phyloP scores from a whole-genome alignment of 2,329 filamentous ascomycete genomes.

The Cercospora brassicicola region DNA sequence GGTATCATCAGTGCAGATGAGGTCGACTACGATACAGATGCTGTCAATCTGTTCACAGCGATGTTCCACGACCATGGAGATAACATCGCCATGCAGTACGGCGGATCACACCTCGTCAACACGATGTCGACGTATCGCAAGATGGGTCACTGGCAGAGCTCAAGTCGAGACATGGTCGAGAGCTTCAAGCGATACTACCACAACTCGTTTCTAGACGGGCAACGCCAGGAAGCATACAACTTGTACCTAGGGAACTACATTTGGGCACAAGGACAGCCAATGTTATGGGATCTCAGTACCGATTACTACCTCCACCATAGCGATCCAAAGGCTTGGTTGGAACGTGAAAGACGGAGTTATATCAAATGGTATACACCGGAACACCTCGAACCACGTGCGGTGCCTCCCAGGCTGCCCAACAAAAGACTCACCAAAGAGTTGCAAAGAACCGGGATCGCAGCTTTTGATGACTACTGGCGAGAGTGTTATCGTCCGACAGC shows the following conservation, averaged over 20 bases:
- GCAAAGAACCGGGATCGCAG: slow-evolving; percentile 46
- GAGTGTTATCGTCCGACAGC: slow-evolving; percentile 92
- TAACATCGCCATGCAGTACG: slow-evolving; percentile 96
- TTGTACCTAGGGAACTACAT: slow-evolving; percentile 96
- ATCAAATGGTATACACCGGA: slow-evolving; percentile 84
- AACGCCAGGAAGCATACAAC: slow-evolving; percentile 96
- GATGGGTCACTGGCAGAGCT: slow-evolving; percentile 97
- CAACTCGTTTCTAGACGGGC: slow-evolving; percentile 96
- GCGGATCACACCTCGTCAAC: slow-evolving; percentile 94
- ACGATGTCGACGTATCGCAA: slow-evolving; percentile 99
- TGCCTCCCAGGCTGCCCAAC: slow-evolving; percentile 49
- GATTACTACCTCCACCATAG: slow-evolving; percentile 96
- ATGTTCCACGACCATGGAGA: slow-evolving; percentile 98
- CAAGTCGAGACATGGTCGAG: slow-evolving; percentile 97
- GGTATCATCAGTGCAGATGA: slow-evolving; percentile 77
- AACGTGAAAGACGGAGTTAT: slow-evolving; percentile 66
- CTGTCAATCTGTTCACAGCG: slow-evolving; percentile 91
- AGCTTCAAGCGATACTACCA: slow-evolving; percentile 99
- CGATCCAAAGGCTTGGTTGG: slow-evolving; percentile 72
- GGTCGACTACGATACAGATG: slow-evolving; percentile 92
- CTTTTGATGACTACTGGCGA: slow-evolving; percentile 92
- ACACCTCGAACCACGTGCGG: slow-evolving; percentile 63
- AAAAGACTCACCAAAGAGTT: slow-evolving; percentile 10
- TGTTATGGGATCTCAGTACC: slow-evolving; percentile 93
- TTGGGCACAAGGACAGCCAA: slow-evolving; percentile 80